A percentile compares a stretch with the other conserved stretches of the same genome.
Conservation (phyloP, 108 stramenopile species). For the Asterionellopsis glacialis region DNA sequence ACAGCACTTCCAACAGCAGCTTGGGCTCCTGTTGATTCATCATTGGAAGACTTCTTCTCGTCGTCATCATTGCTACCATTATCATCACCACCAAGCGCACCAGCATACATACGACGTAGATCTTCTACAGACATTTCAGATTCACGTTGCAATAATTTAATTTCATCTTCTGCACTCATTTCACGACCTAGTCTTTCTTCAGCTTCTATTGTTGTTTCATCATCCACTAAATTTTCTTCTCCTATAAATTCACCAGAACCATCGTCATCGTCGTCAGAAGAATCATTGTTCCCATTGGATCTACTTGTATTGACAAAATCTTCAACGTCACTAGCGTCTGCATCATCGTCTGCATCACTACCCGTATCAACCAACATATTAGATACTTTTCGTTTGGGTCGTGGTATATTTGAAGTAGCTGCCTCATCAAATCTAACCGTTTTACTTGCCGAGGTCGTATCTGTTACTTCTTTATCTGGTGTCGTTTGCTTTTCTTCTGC, state of each 20-base stretch:
- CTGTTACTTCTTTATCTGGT: neutral
- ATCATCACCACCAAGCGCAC: slow-evolving; percentile 2
- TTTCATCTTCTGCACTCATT: slow-evolving; percentile 58
- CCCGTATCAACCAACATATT: slow-evolving; percentile 9
- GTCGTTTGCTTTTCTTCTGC: neutral
- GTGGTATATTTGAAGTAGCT: neutral
- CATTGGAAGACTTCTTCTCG: neutral
- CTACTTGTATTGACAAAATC: slow-evolving; percentile 17
- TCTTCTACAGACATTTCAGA: slow-evolving; percentile 67
- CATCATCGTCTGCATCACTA: slow-evolving; percentile 57
- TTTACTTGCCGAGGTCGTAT: neutral
- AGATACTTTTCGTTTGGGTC: neutral
- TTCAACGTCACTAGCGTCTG: slow-evolving; percentile 53
- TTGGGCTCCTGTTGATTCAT: neutral
- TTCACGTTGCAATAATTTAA: slow-evolving; percentile 46
- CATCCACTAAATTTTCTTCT: slow-evolving; percentile 46
- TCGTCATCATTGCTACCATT: slow-evolving; percentile 18
- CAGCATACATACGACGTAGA: slow-evolving; percentile 51
- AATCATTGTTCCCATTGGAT: slow-evolving; percentile 1
- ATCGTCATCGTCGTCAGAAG: slow-evolving; percentile 14
- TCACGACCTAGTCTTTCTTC: slow-evolving; percentile 61
- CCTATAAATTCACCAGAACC: slow-evolving; percentile 34
- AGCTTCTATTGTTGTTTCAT: slow-evolving; percentile 63
- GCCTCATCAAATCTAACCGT: neutral
- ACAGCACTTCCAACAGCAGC: neutral